Evolutionary conservation across 345 rosid species (phyloP).

Genomic region (Turritis glabra): DNA sequence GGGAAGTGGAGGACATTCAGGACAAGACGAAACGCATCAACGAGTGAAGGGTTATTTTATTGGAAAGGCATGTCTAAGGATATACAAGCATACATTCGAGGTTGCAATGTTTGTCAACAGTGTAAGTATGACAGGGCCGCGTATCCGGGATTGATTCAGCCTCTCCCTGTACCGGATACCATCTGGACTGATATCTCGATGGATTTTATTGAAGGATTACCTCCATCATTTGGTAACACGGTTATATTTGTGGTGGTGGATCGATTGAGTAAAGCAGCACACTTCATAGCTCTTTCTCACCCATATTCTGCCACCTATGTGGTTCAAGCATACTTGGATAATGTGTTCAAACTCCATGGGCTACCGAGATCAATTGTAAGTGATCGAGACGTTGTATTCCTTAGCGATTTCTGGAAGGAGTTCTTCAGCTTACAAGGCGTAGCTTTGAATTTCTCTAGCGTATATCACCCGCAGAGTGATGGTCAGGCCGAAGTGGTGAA

Average conservation of each 20-base stretch:
- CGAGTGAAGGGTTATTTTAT: not conserved
- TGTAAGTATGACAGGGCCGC: not conserved
- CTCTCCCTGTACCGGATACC: rapidly evolving
- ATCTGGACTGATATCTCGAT: not conserved
- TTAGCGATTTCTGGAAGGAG: not conserved
- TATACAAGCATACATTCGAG: rapidly evolving
- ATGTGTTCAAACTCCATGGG: not conserved
- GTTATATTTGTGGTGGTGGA: not conserved
- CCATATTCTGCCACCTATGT: not conserved
- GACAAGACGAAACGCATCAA: no score
- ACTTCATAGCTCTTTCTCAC: not conserved
- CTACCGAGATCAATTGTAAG: not conserved
- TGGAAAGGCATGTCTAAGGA: not conserved
- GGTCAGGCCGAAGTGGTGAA: not conserved
- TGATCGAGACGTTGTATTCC: not conserved
- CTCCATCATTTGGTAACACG: rapidly evolving
- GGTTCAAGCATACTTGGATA: not conserved
- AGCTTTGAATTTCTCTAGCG: not conserved
- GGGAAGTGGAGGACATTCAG: no score
- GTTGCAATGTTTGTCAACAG: not conserved
- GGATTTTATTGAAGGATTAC: not conserved
- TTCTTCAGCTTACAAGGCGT: not conserved
- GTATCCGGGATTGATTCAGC: rapidly evolving
- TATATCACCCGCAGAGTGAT: not conserved
- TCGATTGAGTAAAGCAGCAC: not conserved